These are phyloP conservation scores for Spinellus fusiger DNA, from an alignment of 192 early-diverging fungal species.

Conservation along the genomic window DNA sequence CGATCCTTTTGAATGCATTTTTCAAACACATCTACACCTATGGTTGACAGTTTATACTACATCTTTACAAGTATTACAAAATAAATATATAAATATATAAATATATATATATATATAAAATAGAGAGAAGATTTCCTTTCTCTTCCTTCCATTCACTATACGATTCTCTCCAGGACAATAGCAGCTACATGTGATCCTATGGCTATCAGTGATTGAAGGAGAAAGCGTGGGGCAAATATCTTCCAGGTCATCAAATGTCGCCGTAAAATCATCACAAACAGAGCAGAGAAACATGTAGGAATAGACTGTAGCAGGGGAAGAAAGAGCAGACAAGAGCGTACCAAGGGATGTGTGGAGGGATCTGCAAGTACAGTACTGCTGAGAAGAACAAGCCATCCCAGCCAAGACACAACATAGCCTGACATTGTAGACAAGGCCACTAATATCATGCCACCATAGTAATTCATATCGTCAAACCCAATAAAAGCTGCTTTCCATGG, in stretches of 20 bases:
- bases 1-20: too few species aligned
- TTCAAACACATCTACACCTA: too few species aligned
- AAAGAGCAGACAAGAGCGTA: too few species aligned
- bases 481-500: constrained; percentile 89
- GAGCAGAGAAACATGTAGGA: constrained; percentile 25
- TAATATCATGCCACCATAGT: constrained; percentile 58
- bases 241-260: constrained; percentile 98
- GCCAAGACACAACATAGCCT: constrained; percentile 28
- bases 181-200: constrained; percentile 14
- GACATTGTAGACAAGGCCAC: constrained; percentile 76
- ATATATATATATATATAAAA: background rate
- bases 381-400: constrained; percentile 9
- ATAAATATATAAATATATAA: background rate
- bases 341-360: background rate
- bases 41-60: too few species aligned
- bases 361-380: too few species aligned
- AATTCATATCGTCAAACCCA: constrained; percentile 70
- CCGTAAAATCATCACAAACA: constrained; percentile 37
- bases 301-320: constrained; percentile 18
- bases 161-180: too few species aligned
- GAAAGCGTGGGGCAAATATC: constrained; percentile 87
- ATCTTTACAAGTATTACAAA: background rate
- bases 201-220: constrained; percentile 44
- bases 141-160: too few species aligned
- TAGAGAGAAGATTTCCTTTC: too few species aligned